These are phyloP conservation scores for Lycium ferocissimum DNA, from an alignment of 257 asterid species.

Conservation along the genomic window DNA sequence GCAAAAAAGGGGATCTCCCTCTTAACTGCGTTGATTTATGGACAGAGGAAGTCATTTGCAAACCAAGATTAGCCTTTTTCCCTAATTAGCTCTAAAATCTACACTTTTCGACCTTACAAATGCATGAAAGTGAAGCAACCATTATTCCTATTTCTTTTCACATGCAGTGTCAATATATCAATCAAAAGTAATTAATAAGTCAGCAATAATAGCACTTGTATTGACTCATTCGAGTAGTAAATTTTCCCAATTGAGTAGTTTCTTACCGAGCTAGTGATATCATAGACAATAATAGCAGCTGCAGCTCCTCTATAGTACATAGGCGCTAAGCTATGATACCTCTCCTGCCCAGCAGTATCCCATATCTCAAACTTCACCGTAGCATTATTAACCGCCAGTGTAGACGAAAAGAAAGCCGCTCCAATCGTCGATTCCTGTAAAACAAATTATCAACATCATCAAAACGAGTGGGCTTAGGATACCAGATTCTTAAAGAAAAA, in stretches of 20 bases:
- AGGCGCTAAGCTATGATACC: conserved; percentile 98
- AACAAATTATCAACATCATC: not conserved
- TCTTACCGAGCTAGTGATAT: conserved; percentile 82
- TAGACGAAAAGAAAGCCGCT: conserved; percentile 92
- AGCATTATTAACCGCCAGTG: conserved; percentile 75
- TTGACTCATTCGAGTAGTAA: not conserved
- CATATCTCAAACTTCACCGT: conserved; percentile 97
- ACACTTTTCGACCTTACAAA: not conserved
- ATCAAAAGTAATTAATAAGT: not conserved
- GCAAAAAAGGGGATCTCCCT: not conserved
- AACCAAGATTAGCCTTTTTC: not conserved
- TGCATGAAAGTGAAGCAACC: not conserved
- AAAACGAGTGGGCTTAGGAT: not conserved
- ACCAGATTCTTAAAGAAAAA: not conserved
- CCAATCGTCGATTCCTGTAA: conserved; percentile 96
- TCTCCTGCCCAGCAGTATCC: conserved; percentile 99
- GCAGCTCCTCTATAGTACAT: conserved; percentile 99
- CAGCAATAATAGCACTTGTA: not conserved
- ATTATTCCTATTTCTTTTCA: conserved; percentile 2
- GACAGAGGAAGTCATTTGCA: not conserved
- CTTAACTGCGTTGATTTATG: not conserved
- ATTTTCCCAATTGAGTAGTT: not conserved
- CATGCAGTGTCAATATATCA: not conserved
- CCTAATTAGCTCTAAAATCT: not conserved
- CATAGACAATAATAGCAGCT: conserved; percentile 93